phyloP scores from a whole-genome alignment of 108 stramenopile genomes.

The Thalassiosira profunda region DNA sequence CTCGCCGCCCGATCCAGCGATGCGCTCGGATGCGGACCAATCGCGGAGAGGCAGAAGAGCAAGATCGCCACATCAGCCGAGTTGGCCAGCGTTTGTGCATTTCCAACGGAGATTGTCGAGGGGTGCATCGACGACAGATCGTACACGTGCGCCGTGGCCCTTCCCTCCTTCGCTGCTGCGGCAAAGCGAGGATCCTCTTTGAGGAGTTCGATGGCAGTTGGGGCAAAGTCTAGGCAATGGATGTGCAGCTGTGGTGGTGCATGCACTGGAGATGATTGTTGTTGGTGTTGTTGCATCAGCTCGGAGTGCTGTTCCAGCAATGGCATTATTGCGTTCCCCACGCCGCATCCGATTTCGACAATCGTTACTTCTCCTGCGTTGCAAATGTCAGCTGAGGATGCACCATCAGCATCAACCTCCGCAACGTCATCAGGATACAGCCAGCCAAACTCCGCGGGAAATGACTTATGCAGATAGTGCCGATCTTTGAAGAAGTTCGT shows the following conservation, averaged over 20 bases:
- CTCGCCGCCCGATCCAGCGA: constrained; percentile 29
- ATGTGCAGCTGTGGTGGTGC: constrained; percentile 20
- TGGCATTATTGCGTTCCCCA: constrained; percentile 87
- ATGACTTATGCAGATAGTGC: constrained; percentile 85
- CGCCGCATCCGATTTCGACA: constrained; percentile 93
- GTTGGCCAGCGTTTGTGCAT: constrained; percentile 36
- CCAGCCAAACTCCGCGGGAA: constrained; percentile 73
- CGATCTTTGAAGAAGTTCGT: constrained; percentile 89
- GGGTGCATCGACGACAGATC: constrained; percentile 59
- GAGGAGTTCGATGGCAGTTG: constrained; percentile 64
- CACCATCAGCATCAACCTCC: neutral
- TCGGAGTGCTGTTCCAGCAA: constrained; percentile 52
- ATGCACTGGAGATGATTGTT: no score
- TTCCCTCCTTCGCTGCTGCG: constrained; percentile 22
- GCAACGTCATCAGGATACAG: constrained; percentile 9
- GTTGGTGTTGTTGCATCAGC: constrained; percentile 7
- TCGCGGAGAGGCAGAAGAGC: constrained; percentile 88
- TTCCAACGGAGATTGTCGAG: constrained; percentile 13
- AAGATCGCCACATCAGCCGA: constrained; percentile 68
- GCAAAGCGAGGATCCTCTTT: constrained; percentile 63
- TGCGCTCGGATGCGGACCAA: constrained; percentile 54
- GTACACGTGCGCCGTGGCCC: constrained; percentile 53
- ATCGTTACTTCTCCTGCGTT: constrained; percentile 15
- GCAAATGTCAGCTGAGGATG: no score
- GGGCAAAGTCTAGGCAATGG: constrained; percentile 65